Evolutionary conservation across 345 rosid genomes (phyloP), one percentile per base, ranked within the genome.

Genomic region (Pelargonium nanum): DNA sequence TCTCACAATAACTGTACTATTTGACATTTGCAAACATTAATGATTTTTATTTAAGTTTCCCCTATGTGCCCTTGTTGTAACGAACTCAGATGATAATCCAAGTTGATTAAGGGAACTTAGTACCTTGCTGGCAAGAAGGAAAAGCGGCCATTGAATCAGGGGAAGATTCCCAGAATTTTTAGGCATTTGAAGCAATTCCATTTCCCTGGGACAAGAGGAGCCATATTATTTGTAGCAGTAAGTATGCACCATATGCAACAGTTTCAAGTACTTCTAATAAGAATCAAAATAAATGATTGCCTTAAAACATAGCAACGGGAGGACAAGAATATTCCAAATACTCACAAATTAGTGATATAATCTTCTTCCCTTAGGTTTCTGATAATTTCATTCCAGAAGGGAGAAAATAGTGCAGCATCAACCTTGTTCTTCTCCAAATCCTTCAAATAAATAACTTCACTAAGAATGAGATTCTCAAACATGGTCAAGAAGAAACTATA

Each of bases 81-180:
- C 19, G 25, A 24, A 28, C 4, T 53, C 10, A 0, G 57, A 4
- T 0, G 54, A 56, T 5, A 53, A 45, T 59, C 10, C 21, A 19
- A 21, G 16, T 30, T 32, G 17, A 24, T 59, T 24, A 53, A 21
- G 60, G 30, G 64, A 70, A 53, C 60, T 56, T 65, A 58, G 65
- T 61, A 89, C 98, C 97, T 92, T 93, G 89, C 96, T 93, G 61
- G 96, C 82, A 77, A 93, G 99, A 76, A 93, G 97, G 81, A 93
- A 93, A 57, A 89, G 94, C 19, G 99, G 99, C 97, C 94, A 93
- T 73, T 89, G 97, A 57, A 93, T 87, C 75, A 93, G 66, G 17
- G 80, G 80, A 54, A 89, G 88, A 63, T 73, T 76, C 63, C 94
- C 90, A 53, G 97, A 81, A 85, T 89, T 93, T 74, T 76, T 87